A percentile compares a stretch with the other conserved stretches of the same genome.
Conservation (phyloP, 352 stramenopile species). For the Thraustochytrium sp. region DNA sequence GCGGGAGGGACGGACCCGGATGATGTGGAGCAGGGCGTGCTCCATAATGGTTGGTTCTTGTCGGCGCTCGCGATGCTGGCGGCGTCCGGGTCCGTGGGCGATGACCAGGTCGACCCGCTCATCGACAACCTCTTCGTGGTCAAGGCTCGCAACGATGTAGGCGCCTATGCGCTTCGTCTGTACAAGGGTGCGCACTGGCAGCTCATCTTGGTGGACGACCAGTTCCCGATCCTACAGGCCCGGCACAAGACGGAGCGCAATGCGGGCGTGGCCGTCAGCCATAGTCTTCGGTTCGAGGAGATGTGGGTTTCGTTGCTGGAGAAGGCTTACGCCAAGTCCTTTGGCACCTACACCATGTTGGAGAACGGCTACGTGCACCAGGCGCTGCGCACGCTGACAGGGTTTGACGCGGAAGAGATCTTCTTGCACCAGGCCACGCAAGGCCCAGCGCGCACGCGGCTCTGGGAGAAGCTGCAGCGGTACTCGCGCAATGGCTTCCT, state of each 20-base stretch:
- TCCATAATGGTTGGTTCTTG: constrained; percentile 79
- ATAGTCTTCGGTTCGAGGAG: constrained; percentile 76
- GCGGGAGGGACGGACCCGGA: constrained; percentile 82
- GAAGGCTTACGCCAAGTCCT: constrained; percentile 85
- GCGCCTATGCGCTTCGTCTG: constrained; percentile 78
- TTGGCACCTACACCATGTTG: constrained; percentile 73
- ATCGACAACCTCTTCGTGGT: constrained; percentile 78
- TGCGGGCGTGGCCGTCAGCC: constrained; percentile 68
- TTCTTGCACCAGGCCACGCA: constrained; percentile 69
- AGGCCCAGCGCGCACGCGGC: constrained; percentile 72
- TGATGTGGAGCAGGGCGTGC: constrained; percentile 68
- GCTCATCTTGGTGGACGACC: constrained; percentile 81
- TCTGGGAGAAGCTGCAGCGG: constrained; percentile 78
- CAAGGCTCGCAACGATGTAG: constrained; percentile 78
- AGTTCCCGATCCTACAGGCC: constrained; percentile 72
- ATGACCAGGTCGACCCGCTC: constrained; percentile 74
- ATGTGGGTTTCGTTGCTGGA: constrained; percentile 85
- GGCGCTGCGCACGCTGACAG: constrained; percentile 73
- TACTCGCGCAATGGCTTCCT: constrained; percentile 79
- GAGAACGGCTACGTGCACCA: constrained; percentile 81
- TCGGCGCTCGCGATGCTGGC: constrained; percentile 81
- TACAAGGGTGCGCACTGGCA: constrained; percentile 86
- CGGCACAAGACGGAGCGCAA: constrained; percentile 55
- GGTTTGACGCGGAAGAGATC: constrained; percentile 76
- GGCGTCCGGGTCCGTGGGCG: constrained; percentile 72